phyloP scores from a whole-genome alignment of 2,329 filamentous ascomycete genomes.

The Fusarium begoniae region DNA sequence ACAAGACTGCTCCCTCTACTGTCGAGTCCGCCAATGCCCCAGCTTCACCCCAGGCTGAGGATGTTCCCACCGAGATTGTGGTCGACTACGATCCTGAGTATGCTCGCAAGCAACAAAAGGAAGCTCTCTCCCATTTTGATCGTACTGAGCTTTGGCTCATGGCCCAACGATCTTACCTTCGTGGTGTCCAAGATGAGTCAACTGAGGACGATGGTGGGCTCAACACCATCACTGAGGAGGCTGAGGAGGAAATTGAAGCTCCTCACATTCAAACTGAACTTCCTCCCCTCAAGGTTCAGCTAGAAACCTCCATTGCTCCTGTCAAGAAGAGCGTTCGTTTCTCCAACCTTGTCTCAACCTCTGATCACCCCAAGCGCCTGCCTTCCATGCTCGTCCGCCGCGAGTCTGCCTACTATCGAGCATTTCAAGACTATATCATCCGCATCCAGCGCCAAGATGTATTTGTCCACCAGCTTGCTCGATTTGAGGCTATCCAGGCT shows the following conservation, averaged over 20 bases:
- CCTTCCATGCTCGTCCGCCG: slow-evolving; percentile 63
- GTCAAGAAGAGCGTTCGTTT: slow-evolving; percentile 83
- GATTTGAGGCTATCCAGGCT: slow-evolving; percentile 89
- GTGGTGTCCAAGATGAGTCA: slow-evolving; percentile 66
- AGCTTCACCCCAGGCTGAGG: slow-evolving; percentile 60
- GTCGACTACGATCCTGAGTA: slow-evolving; percentile 81
- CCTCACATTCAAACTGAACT: slow-evolving; percentile 41
- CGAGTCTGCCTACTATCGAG: slow-evolving; percentile 87
- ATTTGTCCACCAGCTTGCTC: slow-evolving; percentile 84
- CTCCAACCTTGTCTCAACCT: slow-evolving; percentile 61
- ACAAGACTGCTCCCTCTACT: slow-evolving; percentile 45
- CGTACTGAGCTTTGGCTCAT: slow-evolving; percentile 87
- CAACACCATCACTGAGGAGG: slow-evolving; percentile 50
- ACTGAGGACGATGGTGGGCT: slow-evolving; percentile 49
- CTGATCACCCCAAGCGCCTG: slow-evolving; percentile 58
- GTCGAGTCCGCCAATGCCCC: slow-evolving; percentile 47
- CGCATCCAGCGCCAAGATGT: slow-evolving; percentile 75
- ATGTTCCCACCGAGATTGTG: slow-evolving; percentile 71
- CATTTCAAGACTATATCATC: slow-evolving; percentile 79
- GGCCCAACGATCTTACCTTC: slow-evolving; percentile 81
- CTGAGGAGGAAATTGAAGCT: slow-evolving; percentile 45
- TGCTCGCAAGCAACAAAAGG: slow-evolving; percentile 74
- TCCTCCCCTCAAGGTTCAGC: slow-evolving; percentile 21
- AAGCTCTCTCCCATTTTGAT: slow-evolving; percentile 78
- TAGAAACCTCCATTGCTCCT: slow-evolving; percentile 37